phyloP scores from a whole-genome alignment of 2,329 filamentous ascomycete species.

The Onygena corvina region DNA sequence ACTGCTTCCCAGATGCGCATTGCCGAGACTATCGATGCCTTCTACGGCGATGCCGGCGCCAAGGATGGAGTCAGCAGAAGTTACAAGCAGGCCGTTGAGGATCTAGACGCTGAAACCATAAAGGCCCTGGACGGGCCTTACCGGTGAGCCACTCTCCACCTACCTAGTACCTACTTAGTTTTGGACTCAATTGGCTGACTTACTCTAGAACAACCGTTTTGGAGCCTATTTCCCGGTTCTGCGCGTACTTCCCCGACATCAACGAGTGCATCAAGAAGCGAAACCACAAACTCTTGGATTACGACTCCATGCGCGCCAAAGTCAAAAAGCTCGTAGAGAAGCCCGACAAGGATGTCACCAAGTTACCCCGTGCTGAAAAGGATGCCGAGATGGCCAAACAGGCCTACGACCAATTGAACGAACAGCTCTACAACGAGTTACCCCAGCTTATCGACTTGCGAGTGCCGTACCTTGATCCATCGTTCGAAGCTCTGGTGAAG shows the following conservation, averaged over 20 bases:
- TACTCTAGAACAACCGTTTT: conserved; percentile 66
- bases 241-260: conserved; percentile 96
- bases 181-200: background rate
- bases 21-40: conserved; percentile 97
- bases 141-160: conserved; percentile 40
- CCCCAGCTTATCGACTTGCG: conserved; percentile 93
- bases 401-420: conserved; percentile 93
- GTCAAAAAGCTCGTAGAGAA: conserved; percentile 97
- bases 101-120: conserved; percentile 94
- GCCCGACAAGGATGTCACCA: conserved; percentile 95
- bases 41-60: conserved; percentile 92
- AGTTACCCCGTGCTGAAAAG: conserved; percentile 89
- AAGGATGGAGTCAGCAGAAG: conserved; percentile 89
- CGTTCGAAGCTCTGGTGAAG: conserved; percentile 95
- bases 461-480: conserved; percentile 92
- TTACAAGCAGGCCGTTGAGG: conserved; percentile 97
- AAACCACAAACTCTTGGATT: conserved; percentile 95
- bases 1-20: conserved; percentile 99
- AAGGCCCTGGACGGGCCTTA: conserved; percentile 96
- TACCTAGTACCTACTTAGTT: background rate
- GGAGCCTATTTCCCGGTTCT: conserved; percentile 91
- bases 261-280: conserved; percentile 99
- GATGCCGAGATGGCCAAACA: conserved; percentile 88
- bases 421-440: conserved; percentile 83
- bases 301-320: conserved; percentile 87